A percentile compares a stretch with the other conserved stretches of the same genome.
Evolutionary conservation across 1,284 basidiomycete genomes (phyloP).

Genomic region (Pascua sp.): DNA sequence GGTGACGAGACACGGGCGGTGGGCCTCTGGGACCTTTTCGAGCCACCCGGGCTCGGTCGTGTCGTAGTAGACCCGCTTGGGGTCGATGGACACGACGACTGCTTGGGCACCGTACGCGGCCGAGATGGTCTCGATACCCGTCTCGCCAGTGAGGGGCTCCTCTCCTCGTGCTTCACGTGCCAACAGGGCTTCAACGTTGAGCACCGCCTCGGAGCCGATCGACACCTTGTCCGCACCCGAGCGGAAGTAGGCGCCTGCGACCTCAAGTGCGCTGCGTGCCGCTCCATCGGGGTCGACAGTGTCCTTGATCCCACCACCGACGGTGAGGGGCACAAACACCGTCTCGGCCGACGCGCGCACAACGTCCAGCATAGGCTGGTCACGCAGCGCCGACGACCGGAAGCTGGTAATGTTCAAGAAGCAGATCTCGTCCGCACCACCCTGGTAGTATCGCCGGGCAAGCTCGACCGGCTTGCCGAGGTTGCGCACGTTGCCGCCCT

Average conservation of each 20-base stretch:
- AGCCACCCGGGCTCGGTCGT: conserved; percentile 59
- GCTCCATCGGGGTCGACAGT: conserved; percentile 94
- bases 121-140: conserved; percentile 91
- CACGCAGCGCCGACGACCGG: conserved; percentile 87
- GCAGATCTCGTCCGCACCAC: conserved; percentile 94
- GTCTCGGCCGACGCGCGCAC: conserved; percentile 84
- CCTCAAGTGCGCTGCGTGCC: conserved; percentile 77
- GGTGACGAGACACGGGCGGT: conserved; percentile 40
- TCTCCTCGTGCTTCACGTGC: conserved; percentile 53
- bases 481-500: conserved; percentile 78
- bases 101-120: conserved; percentile 91
- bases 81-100: conserved; percentile 96
- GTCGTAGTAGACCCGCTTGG: conserved; percentile 80
- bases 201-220: conserved; percentile 92
- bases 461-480: conserved; percentile 96
- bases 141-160: conserved; percentile 54
- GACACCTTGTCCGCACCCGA: conserved; percentile 93
- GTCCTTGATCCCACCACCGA: conserved; percentile 98
- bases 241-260: conserved; percentile 93
- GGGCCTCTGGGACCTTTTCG: conserved; percentile 59
- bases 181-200: conserved; percentile 81
- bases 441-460: conserved; percentile 77
- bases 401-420: conserved; percentile 99
- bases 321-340: conserved; percentile 96
- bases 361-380: conserved; percentile 98